phyloP scores from a whole-genome alignment of 805 yeast species.

The Clavispora fructus region DNA sequence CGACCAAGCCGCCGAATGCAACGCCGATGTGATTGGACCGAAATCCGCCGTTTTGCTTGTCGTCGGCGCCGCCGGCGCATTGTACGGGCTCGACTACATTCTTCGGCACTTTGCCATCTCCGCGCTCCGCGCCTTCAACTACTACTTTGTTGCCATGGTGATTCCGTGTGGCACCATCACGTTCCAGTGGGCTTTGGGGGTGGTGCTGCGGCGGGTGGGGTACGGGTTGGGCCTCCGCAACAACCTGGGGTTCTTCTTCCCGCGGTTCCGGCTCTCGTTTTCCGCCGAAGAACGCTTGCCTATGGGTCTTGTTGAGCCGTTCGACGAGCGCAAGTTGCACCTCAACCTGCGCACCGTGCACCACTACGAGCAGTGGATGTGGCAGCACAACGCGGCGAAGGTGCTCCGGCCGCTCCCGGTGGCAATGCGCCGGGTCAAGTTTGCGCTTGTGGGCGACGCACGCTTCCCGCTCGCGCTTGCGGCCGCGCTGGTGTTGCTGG shows the following conservation, averaged over 20 bases:
- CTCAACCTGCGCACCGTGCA: constrained; percentile 3
- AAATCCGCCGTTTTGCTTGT: constrained; percentile 40
- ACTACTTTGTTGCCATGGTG: constrained; percentile 30
- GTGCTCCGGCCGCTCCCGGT: constrained; percentile 20
- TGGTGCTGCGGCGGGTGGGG: constrained; percentile 21
- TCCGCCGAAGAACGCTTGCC: constrained; percentile 34
- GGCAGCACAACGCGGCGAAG: constrained; percentile 9
- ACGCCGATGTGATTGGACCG: constrained; percentile 5
- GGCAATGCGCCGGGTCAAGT: constrained; percentile 22
- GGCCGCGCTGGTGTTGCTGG: constrained; percentile 6
- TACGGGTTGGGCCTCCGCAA: constrained; percentile 16
- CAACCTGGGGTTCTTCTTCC: constrained; percentile 21
- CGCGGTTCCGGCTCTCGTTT: constrained; percentile 39
- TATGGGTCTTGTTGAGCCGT: constrained; percentile 29
- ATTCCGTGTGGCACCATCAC: constrained; percentile 27
- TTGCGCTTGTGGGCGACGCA: constrained; percentile 18
- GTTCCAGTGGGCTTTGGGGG: constrained; percentile 20
- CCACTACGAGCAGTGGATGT: constrained; percentile 9
- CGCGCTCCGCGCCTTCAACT: constrained; percentile 26
- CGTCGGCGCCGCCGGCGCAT: constrained; percentile 33
- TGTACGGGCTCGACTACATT: constrained; percentile 34
- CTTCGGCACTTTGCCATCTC: constrained; percentile 28
- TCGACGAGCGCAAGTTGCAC: background rate
- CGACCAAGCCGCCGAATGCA: constrained; percentile 4
- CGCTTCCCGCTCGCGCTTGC: constrained; percentile 14